Conservation (phyloP, 768 basidiomycete species). For the Tulasnella sp. region DNA sequence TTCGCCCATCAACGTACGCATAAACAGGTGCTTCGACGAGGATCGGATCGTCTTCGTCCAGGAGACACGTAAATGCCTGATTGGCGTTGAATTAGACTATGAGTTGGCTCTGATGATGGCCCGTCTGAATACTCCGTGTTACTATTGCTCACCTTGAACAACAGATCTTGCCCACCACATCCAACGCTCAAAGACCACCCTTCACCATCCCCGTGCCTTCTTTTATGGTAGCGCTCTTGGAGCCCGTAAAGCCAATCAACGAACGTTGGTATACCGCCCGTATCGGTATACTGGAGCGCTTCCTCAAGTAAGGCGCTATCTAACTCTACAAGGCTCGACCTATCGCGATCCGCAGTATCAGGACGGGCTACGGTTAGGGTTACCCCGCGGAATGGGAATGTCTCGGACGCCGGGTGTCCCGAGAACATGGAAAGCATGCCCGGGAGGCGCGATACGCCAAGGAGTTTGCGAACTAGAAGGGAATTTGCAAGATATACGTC, state of each 20-base stretch:
- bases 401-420: conserved; percentile 83
- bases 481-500: neutral
- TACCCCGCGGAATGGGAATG: conserved; percentile 83
- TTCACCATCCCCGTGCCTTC: conserved; percentile 44
- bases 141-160: conserved; percentile 57
- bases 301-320: conserved; percentile 47
- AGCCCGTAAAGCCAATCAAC: conserved; percentile 61
- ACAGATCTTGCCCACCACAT: conserved; percentile 78
- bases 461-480: conserved; percentile 48
- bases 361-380: conserved; percentile 52
- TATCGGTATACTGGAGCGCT: conserved; percentile 74
- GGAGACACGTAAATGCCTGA: conserved; percentile 60
- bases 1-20: conserved; percentile 24
- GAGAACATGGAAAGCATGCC: conserved; percentile 76
- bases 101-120: neutral
- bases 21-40: conserved; percentile 80
- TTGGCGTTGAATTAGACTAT: neutral
- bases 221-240: conserved; percentile 62
- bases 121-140: too few relatives aligned
- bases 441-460: conserved; percentile 67
- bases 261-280: conserved; percentile 56
- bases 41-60: conserved; percentile 72
- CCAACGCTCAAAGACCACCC: conserved; percentile 76
- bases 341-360: conserved; percentile 13
- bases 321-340: conserved; percentile 40